These are phyloP conservation scores for Litchi chinensis DNA, from an alignment of 345 rosid genomes.

Conservation along the genomic window DNA sequence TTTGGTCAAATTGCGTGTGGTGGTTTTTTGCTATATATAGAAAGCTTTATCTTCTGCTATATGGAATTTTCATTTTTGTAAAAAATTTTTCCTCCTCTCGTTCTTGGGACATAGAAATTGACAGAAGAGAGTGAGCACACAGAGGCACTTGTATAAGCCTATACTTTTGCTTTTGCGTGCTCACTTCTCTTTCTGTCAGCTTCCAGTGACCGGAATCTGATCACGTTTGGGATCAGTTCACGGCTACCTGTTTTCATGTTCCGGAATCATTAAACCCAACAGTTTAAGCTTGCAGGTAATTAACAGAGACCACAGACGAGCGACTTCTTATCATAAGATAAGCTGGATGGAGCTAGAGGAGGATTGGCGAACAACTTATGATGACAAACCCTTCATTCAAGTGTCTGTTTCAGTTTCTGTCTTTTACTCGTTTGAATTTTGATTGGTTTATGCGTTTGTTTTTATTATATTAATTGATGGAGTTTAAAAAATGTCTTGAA, in stretches of 20 bases:
- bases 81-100: neutral
- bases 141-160: slow-evolving; percentile 65
- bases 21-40: slow-evolving; percentile 23
- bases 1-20: neutral
- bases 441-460: slow-evolving; percentile 20
- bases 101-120: slow-evolving; percentile 60
- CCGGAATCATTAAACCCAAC: slow-evolving; percentile 7
- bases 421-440: slow-evolving; percentile 13
- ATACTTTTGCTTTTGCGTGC: slow-evolving; percentile 89
- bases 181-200: slow-evolving; percentile 95
- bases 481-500: slow-evolving; percentile 26
- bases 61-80: neutral
- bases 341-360: neutral
- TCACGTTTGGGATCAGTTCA: slow-evolving; percentile 12
- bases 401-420: neutral
- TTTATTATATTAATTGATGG: slow-evolving; percentile 32
- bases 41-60: slow-evolving; percentile 6
- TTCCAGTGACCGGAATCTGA: slow-evolving; percentile 54
- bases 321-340: neutral
- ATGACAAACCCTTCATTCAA: slow-evolving; percentile 12
- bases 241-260: slow-evolving; percentile 31
- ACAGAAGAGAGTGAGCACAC: slow-evolving; percentile 99
- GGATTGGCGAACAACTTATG: neutral
- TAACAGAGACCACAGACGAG: neutral
- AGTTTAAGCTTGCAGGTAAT: neutral